Conservation (phyloP, 257 asterid species). For the Cordia subcordata region DNA sequence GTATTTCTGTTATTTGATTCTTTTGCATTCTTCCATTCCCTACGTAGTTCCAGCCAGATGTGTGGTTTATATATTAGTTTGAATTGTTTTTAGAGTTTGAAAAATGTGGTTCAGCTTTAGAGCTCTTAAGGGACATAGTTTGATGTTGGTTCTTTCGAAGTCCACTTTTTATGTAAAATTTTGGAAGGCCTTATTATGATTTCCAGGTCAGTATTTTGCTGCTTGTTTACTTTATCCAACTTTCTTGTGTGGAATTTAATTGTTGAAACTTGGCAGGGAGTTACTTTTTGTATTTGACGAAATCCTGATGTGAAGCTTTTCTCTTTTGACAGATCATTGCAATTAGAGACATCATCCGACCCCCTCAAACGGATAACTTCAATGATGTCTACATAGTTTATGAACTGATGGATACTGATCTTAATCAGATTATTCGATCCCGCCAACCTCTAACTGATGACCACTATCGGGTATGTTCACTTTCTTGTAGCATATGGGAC, state of each 20-base stretch:
- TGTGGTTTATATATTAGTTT: too few species aligned
- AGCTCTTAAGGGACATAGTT: too few species aligned
- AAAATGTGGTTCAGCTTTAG: too few species aligned
- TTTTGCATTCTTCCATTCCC: too few species aligned
- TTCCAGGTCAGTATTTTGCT: too few species aligned
- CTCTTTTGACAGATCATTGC: conserved; percentile 59
- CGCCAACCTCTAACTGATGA: conserved; percentile 78
- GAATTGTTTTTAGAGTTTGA: too few species aligned
- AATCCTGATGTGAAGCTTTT: conserved; percentile 9
- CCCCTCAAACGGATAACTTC: conserved; percentile 92
- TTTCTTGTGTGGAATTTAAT: background rate
- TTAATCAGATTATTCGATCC: conserved; percentile 92
- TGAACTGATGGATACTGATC: conserved; percentile 99
- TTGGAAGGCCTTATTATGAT: too few species aligned
- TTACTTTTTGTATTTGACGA: conserved; percentile 3
- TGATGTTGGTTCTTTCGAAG: too few species aligned
- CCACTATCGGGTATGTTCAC: conserved; percentile 89
- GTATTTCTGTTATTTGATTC: too few species aligned
- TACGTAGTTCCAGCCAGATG: too few species aligned
- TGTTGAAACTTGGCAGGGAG: background rate
- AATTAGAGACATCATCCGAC: conserved; percentile 84
- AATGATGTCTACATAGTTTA: conserved; percentile 91
- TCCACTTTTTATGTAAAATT: too few species aligned
- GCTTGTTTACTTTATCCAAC: too few species aligned
- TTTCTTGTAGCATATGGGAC: conserved; percentile 12